phyloP scores from a whole-genome alignment of 495 filamentous ascomycete genomes.

The Neurospora sublineolata region DNA sequence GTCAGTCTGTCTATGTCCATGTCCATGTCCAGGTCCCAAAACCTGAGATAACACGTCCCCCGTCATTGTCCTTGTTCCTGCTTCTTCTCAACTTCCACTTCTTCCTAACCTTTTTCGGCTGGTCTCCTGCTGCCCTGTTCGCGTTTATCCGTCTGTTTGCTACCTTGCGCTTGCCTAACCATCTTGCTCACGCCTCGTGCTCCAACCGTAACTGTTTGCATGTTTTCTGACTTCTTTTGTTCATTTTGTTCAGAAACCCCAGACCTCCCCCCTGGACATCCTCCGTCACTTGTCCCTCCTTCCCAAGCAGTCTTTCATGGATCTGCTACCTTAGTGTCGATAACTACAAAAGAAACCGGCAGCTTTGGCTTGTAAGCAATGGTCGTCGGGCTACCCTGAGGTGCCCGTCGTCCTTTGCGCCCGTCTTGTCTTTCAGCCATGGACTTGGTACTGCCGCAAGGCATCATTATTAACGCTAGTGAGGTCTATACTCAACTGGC shows the following conservation, averaged over 20 bases:
- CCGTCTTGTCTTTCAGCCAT: not conserved
- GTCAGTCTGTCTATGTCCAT: not conserved
- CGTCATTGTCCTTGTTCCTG: not conserved
- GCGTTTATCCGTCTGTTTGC: not conserved
- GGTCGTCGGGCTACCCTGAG: not conserved
- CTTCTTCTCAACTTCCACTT: not conserved
- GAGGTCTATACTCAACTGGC: conserved; percentile 36
- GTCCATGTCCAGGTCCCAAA: not conserved
- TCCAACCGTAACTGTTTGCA: not conserved
- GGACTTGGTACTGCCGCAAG: conserved; percentile 16
- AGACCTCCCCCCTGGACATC: not conserved
- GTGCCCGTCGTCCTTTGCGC: not conserved
- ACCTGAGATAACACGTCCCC: not conserved
- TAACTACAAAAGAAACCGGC: not conserved
- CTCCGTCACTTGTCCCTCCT: not conserved
- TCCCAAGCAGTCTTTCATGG: not conserved
- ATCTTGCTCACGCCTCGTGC: not conserved
- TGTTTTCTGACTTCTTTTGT: not conserved
- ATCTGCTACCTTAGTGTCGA: not conserved
- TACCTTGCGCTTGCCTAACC: not conserved
- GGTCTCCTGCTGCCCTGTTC: not conserved
- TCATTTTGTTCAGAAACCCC: not conserved
- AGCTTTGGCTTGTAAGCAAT: not conserved
- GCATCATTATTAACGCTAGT: conserved; percentile 35
- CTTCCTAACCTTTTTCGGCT: not conserved